Base-by-base conservation (phyloP, 495 filamentous ascomycete species). In the Parachaetomium inaequale region DNA sequence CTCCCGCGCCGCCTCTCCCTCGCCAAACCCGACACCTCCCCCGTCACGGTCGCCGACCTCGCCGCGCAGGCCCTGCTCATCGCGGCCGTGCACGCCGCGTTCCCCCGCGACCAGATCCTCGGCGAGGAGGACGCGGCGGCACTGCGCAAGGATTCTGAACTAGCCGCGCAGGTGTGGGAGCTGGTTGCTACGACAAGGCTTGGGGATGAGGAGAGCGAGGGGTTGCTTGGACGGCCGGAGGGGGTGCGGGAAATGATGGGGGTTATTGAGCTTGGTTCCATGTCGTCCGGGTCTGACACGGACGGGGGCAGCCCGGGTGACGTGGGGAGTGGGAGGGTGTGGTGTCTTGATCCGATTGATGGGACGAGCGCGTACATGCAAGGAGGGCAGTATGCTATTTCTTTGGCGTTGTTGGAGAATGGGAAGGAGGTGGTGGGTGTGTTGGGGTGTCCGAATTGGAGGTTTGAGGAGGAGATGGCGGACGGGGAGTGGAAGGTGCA, bases 271-370 rank as follows among this genome's bases (percentile, higher is more conserved):
- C 69, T 83, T 5, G 85, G 84, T 8, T n/a, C n/a, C n/a, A n/a
- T n/a, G n/a, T n/a, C n/a, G n/a, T n/a, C n/a, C n/a, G n/a, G n/a
- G n/a, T n/a, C n/a, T n/a, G 15, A 2, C 0, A 12, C 4, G 1
- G 26, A 2, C 4, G n/a, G n/a, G 21, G n/a, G n/a, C 12, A 21
- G 11, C 17, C 17, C 3, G 15, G n/a, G 2, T 19, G 28, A 6
- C 76, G 1, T 68, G 67, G 31, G 77, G 76, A 1, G 63, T 58
- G 1, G 77, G 78, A 32, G 75, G n/a, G 72, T 79, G 21, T 87
- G 85, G 85, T 78, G 81, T 8, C 68, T 87, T 23, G 85, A 87
- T 66, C 85, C 85, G 1, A 80, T 87, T 14, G 85, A 87, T 55
- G 85, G 85, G 32, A 87, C 85, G 4, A 79, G 77, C 3, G 79